Evolutionary conservation across 1,284 basidiomycete genomes (phyloP).

Genomic region (Takashimella koratensis): DNA sequence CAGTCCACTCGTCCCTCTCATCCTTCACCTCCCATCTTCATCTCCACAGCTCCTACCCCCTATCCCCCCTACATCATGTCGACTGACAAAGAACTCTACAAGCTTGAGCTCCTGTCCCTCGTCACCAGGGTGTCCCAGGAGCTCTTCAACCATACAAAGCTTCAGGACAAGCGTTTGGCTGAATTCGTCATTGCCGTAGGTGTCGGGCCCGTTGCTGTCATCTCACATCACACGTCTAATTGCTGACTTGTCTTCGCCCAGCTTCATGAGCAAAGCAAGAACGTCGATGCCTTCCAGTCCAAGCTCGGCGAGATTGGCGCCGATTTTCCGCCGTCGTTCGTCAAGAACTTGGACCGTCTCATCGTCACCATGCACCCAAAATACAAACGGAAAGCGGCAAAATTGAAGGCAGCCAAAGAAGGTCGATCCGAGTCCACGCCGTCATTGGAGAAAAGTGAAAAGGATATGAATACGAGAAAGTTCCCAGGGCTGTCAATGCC

Average conservation of each 20-base stretch:
- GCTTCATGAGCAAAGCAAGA: constrained; percentile 78
- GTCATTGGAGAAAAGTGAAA: constrained; percentile 48
- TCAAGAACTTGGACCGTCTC: constrained; percentile 89
- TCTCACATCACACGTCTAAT: neutral
- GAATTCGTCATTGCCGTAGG: constrained; percentile 81
- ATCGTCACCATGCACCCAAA: constrained; percentile 94
- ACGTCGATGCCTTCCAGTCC: constrained; percentile 62
- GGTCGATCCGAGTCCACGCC: neutral
- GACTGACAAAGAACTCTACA: constrained; percentile 78
- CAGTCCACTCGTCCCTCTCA: no score
- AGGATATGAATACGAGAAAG: constrained; percentile 72
- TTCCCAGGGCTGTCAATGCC: constrained; percentile 89
- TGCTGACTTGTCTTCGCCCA: constrained; percentile 17
- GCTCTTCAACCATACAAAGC: constrained; percentile 71
- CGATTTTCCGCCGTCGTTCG: constrained; percentile 81
- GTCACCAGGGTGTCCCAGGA: constrained; percentile 86
- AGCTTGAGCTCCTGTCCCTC: constrained; percentile 84
- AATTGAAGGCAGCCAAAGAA: constrained; percentile 35
- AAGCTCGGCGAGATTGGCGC: constrained; percentile 78
- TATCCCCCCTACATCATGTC: constrained; percentile 25
- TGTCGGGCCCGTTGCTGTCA: no score
- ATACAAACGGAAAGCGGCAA: constrained; percentile 72
- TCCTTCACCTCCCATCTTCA: neutral
- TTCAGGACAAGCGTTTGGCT: constrained; percentile 86
- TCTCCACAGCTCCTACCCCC: neutral